These are phyloP conservation scores for Blepharisma stoltei DNA, from an alignment of 73 alveolate genomes.

Conservation along the genomic window DNA sequence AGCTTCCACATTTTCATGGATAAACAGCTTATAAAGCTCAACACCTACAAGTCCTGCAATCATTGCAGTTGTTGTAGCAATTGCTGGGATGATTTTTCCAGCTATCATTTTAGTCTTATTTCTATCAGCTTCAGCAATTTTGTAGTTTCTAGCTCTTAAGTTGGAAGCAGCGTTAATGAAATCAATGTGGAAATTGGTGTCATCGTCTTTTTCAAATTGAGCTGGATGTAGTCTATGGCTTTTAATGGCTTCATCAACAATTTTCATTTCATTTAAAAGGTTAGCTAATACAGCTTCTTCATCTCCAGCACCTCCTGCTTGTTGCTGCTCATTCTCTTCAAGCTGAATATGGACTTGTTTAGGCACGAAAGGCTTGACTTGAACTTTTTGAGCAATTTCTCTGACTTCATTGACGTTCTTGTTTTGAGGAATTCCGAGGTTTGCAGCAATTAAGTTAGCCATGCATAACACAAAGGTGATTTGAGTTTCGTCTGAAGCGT, in stretches of 20 bases:
- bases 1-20: constrained; percentile 39
- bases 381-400: constrained; percentile 55
- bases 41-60: constrained; percentile 78
- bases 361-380: constrained; percentile 66
- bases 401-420: constrained; percentile 51
- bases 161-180: constrained; percentile 85
- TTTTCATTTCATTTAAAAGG: constrained; percentile 54
- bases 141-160: constrained; percentile 90
- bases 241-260: constrained; percentile 49
- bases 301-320: constrained; percentile 57
- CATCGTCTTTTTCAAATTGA: constrained; percentile 91
- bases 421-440: constrained; percentile 63
- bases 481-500: constrained; percentile 69
- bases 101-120: constrained; percentile 85
- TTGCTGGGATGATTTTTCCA: constrained; percentile 96
- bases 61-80: constrained; percentile 96
- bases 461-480: constrained; percentile 66
- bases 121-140: constrained; percentile 69
- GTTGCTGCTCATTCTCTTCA: constrained; percentile 55
- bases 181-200: constrained; percentile 83
- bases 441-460: constrained; percentile 82
- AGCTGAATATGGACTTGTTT: constrained; percentile 62
- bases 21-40: constrained; percentile 57
- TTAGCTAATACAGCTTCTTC: constrained; percentile 59
- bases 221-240: constrained; percentile 63